Percentiles rank a stretch among this genome's conserved stretches.
Evolutionary conservation across 345 rosid genomes (phyloP).

Genomic region (Heritiera fomes): DNA sequence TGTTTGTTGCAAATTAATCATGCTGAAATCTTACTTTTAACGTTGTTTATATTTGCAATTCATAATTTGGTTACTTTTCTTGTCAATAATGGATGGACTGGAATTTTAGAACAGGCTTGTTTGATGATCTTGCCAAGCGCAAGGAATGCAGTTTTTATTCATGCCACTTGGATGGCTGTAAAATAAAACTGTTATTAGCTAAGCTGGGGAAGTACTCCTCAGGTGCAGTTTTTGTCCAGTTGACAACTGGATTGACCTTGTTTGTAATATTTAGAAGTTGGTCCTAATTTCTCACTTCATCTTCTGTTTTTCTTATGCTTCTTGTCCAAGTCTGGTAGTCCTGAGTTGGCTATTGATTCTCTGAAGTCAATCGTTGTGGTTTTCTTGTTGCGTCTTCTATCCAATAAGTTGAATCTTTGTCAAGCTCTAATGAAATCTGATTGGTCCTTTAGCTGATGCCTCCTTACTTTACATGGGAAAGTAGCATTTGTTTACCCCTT

Average conservation of each 20-base stretch:
- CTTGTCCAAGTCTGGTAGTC: background rate
- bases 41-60: background rate
- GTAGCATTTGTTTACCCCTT: background rate
- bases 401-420: background rate
- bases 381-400: background rate
- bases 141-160: background rate
- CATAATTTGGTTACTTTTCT: background rate
- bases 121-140: background rate
- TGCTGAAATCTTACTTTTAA: background rate
- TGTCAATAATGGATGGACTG: background rate
- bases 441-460: background rate
- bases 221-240: background rate
- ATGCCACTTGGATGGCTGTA: background rate
- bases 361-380: background rate
- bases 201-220: background rate
- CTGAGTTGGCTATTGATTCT: background rate
- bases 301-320: conserved; percentile 1
- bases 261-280: background rate
- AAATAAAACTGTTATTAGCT: conserved; percentile 7
- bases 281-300: background rate
- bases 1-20: conserved; percentile 14
- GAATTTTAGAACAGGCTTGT: conserved; percentile 1
- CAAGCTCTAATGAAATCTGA: background rate
- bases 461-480: background rate
- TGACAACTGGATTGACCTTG: background rate